phyloP scores from a whole-genome alignment of 345 rosid genomes.

The Eucalyptus regnans region DNA sequence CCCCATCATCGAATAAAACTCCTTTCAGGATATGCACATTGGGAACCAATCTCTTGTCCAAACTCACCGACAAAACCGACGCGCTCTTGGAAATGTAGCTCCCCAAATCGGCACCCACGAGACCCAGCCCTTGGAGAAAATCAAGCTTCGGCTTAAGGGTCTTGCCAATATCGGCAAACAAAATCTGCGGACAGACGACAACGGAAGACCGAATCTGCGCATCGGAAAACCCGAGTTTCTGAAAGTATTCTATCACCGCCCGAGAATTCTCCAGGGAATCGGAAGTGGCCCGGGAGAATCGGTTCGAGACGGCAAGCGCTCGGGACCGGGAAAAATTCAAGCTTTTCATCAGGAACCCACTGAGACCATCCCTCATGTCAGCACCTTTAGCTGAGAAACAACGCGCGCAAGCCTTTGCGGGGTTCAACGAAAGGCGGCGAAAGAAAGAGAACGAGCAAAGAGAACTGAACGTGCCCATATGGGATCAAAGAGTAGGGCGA shows the following conservation, averaged over 20 bases:
- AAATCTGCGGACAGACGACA: slow-evolving; percentile 2
- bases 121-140: slow-evolving; percentile 14
- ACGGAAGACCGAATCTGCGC: not conserved
- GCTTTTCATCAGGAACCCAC: not conserved
- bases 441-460: not conserved
- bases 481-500: not conserved
- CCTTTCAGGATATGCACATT: not conserved
- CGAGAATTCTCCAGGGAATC: slow-evolving; percentile 4
- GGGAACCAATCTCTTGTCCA: slow-evolving; percentile 14
- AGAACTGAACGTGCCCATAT: not conserved
- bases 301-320: not conserved
- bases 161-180: slow-evolving; percentile 1
- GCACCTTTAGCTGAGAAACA: not conserved
- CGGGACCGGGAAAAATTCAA: not conserved
- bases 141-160: slow-evolving; percentile 16
- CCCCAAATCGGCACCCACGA: slow-evolving; percentile 7
- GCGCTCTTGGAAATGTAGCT: slow-evolving; percentile 7
- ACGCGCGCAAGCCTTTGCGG: not conserved
- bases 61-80: not conserved
- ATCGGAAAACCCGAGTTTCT: slow-evolving; percentile 5
- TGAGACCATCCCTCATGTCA: not conserved
- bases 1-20: slow-evolving; percentile 2
- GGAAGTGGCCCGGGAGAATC: not conserved
- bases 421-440: not conserved
- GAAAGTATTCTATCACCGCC: not conserved